Percentiles rank a stretch among this genome's conserved stretches.
phyloP scores from a whole-genome alignment of 306 rosid genomes.

The Rosa rugosa region DNA sequence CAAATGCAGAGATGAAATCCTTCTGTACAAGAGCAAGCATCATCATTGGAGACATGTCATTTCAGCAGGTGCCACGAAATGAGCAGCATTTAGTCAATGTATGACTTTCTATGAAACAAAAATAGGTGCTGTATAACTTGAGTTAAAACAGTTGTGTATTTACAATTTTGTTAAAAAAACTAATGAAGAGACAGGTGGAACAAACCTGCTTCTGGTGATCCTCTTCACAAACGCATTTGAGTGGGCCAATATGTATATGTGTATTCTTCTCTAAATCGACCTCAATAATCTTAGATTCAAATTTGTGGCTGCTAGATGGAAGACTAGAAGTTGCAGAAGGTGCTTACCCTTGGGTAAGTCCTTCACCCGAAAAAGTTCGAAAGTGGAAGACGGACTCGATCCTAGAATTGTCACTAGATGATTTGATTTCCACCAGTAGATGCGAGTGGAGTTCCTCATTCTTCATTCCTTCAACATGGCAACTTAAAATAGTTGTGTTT shows the following conservation, averaged over 20 bases:
- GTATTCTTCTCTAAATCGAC: constrained; percentile 71
- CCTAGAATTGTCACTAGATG: constrained; percentile 60
- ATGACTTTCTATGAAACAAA: no score
- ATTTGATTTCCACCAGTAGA: constrained; percentile 83
- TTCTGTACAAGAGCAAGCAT: background rate
- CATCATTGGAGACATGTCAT: background rate
- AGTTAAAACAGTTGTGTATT: background rate
- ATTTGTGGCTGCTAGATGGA: constrained; percentile 63
- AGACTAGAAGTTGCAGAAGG: constrained; percentile 75
- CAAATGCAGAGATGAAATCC: background rate
- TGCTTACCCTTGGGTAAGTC: constrained; percentile 80
- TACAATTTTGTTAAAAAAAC: background rate
- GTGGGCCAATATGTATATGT: constrained; percentile 84
- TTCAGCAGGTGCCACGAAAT: background rate
- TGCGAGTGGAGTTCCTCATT: constrained; percentile 65
- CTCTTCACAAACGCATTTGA: constrained; percentile 60
- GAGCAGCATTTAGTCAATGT: background rate
- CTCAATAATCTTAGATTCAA: constrained; percentile 80
- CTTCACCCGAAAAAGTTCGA: constrained; percentile 93
- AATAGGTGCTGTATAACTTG: no score
- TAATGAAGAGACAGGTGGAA: background rate
- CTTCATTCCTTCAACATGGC: constrained; percentile 87
- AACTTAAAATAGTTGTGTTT: constrained; percentile 80
- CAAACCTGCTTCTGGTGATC: constrained; percentile 81
- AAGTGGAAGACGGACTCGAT: constrained; percentile 70